These are phyloP conservation scores for Ogataea henricii DNA, from an alignment of 805 yeast genomes.

Conservation along the genomic window DNA sequence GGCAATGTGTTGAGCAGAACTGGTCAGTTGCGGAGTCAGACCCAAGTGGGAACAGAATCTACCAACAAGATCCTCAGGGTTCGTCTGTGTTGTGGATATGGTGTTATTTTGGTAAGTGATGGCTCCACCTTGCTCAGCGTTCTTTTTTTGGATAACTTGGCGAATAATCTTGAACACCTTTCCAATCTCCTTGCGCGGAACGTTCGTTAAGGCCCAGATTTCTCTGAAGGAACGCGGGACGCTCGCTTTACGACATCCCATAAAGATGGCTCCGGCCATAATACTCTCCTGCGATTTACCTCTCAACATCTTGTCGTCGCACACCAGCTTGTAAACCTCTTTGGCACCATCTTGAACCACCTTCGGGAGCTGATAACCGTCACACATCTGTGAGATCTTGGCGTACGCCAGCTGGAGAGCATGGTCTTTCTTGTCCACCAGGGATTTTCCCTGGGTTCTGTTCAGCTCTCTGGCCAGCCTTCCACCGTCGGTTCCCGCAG, in stretches of 20 bases:
- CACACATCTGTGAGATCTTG: slow-evolving; percentile 93
- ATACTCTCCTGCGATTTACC: slow-evolving; percentile 92
- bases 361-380: slow-evolving; percentile 90
- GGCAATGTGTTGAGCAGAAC: slow-evolving; percentile 92
- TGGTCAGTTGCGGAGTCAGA: slow-evolving; percentile 76
- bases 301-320: slow-evolving; percentile 80
- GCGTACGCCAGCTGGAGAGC: slow-evolving; percentile 88
- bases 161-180: slow-evolving; percentile 85
- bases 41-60: slow-evolving; percentile 96
- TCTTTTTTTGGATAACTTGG: slow-evolving; percentile 54
- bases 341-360: slow-evolving; percentile 97
- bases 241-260: slow-evolving; percentile 92
- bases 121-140: slow-evolving; percentile 44
- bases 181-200: slow-evolving; percentile 93
- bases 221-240: slow-evolving; percentile 96
- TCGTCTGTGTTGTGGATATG: slow-evolving; percentile 76
- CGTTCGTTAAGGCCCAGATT: slow-evolving; percentile 91
- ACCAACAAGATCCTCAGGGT: slow-evolving; percentile 92
- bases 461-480: slow-evolving; percentile 85
- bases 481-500: slow-evolving; percentile 83
- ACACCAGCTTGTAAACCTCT: slow-evolving; percentile 89
- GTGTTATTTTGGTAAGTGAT: slow-evolving; percentile 49
- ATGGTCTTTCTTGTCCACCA: slow-evolving; percentile 85
- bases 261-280: slow-evolving; percentile 93
- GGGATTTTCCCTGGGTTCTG: slow-evolving; percentile 83